These are phyloP conservation scores for Xanthoparmelia taractica DNA, from an alignment of 495 filamentous ascomycete genomes.

Conservation along the genomic window DNA sequence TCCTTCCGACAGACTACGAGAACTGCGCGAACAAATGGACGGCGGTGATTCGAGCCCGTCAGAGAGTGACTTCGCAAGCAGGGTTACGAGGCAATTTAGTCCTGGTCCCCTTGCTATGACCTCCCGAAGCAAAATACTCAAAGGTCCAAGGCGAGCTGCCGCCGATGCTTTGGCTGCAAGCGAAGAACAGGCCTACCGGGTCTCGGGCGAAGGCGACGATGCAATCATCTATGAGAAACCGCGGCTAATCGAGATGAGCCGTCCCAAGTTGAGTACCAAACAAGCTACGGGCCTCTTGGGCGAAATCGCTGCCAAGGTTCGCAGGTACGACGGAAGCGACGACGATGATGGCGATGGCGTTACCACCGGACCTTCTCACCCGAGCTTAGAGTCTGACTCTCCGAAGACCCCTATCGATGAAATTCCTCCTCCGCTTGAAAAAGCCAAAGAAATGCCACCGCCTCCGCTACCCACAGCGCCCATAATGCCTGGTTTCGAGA, in stretches of 20 bases:
- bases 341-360: slow-evolving; percentile 64
- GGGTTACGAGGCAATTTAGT: slow-evolving; percentile 43
- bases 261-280: slow-evolving; percentile 64
- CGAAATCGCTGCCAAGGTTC: slow-evolving; percentile 74
- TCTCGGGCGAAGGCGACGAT: slow-evolving; percentile 42
- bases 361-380: slow-evolving; percentile 70
- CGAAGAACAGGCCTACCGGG: slow-evolving; percentile 37
- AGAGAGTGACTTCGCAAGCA: slow-evolving; percentile 44
- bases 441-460: slow-evolving; percentile 34
- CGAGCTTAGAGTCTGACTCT: slow-evolving; percentile 61
- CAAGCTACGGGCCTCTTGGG: slow-evolving; percentile 68
- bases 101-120: slow-evolving; percentile 60
- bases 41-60: slow-evolving; percentile 41
- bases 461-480: slow-evolving; percentile 35
- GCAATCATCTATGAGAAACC: slow-evolving; percentile 57
- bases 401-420: slow-evolving; percentile 65
- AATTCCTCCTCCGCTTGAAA: slow-evolving; percentile 33
- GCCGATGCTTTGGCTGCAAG: slow-evolving; percentile 34
- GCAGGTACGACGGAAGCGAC: slow-evolving; percentile 61
- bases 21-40: slow-evolving; percentile 92
- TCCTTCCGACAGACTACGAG: slow-evolving; percentile 85
- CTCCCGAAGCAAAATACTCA: slow-evolving; percentile 51
- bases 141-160: slow-evolving; percentile 44
- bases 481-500: slow-evolving; percentile 41
- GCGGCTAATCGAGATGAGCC: slow-evolving; percentile 57